Base-by-base conservation (phyloP, 1,284 basidiomycete genomes). In the Spongispora temasekensis region DNA sequence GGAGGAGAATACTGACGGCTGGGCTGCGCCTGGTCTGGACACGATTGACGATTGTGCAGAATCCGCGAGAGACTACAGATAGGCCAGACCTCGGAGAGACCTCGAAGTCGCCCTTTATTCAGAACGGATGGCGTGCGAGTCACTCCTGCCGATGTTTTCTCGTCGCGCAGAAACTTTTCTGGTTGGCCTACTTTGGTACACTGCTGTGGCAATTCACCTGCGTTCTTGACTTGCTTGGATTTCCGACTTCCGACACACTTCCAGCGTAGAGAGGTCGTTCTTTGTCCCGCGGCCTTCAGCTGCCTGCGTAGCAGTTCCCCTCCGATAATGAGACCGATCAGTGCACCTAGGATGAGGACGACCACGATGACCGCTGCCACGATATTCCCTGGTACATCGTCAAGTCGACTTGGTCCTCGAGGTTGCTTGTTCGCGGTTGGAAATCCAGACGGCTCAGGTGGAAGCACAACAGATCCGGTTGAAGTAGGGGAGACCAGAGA, bases 261-360 rank as follows among this genome's bases (percentile, higher is more conserved):
- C 19, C 60, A 50, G 10, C 28, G 34, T 2, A 42, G 35, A 30
- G 54, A 30, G 7, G 53, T 30, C 8, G 12, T 28, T 5, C 23
- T 34, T 52, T 51, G 15, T 4, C 21, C 44, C 21, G 51, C 25
- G n/a, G 32, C 21, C 53, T 42, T 74, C 42, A 55, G 27, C 42
- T 58, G 61, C 57, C 63, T 70, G 59, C 72, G 71, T 28, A 75
- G n/a, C 35, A 65, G 55, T 55, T 65, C 65, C 17, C 74, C 74
- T 51, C 64, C 73, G 12, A 72, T n/a, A 10, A 71, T 37, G 55
- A 73, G 37, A 32, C 72, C 67, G 10, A 73, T 44, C 17, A 73
- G 63, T 17, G 69, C 67, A 3, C 69, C 72, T 32, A 73, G 19
- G 53, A 76, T n/a, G 37, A 76, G 62, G 30, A 75, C 53, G 32